Conservation (phyloP, 1,139 yeast species). For the Hyphopichia fennica region DNA sequence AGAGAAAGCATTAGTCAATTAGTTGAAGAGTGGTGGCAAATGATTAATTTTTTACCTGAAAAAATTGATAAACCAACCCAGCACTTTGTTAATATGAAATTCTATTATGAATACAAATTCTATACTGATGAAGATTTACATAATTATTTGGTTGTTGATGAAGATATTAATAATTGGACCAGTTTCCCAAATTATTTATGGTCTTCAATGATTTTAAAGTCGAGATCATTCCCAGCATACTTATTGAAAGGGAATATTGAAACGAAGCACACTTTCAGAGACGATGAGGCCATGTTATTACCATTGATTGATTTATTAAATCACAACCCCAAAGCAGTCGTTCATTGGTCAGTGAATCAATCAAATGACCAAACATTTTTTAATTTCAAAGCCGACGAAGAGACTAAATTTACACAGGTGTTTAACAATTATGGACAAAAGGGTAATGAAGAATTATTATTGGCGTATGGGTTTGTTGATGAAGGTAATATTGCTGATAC, state of each 20-base stretch:
- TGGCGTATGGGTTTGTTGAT: conserved; percentile 70
- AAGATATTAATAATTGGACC: conserved; percentile 50
- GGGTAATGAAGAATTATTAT: conserved; percentile 72
- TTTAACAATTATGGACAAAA: conserved; percentile 82
- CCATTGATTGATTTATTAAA: conserved; percentile 82
- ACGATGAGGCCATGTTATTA: conserved; percentile 63
- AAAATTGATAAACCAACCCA: conserved; percentile 27
- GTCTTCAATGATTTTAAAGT: conserved; percentile 68
- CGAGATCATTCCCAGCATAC: conserved; percentile 77
- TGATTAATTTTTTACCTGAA: conserved; percentile 37
- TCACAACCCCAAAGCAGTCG: conserved; percentile 62
- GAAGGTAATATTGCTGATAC: conserved; percentile 62
- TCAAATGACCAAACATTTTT: conserved; percentile 19
- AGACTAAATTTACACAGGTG: conserved; percentile 44
- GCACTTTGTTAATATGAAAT: conserved; percentile 45
- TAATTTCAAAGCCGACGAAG: conserved; percentile 38
- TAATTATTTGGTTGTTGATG: conserved; percentile 22
- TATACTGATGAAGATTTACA: conserved; percentile 39
- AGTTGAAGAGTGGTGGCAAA: conserved; percentile 55
- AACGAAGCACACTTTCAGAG: conserved; percentile 19
- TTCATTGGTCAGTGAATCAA: conserved; percentile 54
- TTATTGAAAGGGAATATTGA: conserved; percentile 30
- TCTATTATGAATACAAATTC: conserved; percentile 48
- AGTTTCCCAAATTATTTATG: conserved; percentile 68
- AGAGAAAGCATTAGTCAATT: conserved; percentile 30